A percentile compares a stretch with the other conserved stretches of the same genome.
These are phyloP conservation scores for Zymoseptoria pseudotritici DNA, from an alignment of 2,329 filamentous ascomycete genomes.

Conservation along the genomic window DNA sequence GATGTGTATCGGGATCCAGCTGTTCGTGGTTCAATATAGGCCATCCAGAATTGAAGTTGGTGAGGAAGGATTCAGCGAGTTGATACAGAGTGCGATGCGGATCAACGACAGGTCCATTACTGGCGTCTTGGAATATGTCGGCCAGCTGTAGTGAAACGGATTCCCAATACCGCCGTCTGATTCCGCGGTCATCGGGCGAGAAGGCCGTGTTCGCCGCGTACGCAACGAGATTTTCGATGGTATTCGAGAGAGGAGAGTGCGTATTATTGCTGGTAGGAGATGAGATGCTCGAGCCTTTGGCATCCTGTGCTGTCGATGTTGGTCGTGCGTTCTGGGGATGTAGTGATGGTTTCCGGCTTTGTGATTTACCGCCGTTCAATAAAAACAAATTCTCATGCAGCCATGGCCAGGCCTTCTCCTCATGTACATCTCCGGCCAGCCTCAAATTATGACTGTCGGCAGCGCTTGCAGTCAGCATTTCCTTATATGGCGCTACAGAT, in stretches of 20 bases:
- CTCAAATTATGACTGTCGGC: neutral
- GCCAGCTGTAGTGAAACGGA: conserved; percentile 10
- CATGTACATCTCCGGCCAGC: neutral
- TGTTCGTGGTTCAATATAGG: conserved; percentile 8
- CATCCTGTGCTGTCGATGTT: neutral
- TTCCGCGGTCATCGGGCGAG: conserved; percentile 4
- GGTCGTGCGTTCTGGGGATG: neutral
- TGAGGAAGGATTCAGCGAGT: conserved; percentile 8
- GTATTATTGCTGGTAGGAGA: neutral
- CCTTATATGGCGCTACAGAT: neutral
- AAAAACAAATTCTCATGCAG: neutral
- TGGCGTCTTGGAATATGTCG: conserved; percentile 3
- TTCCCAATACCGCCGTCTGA: conserved; percentile 9
- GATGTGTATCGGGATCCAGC: conserved; percentile 7
- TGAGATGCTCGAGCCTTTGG: neutral
- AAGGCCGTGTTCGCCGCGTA: conserved; percentile 12
- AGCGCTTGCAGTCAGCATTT: neutral
- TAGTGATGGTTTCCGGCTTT: neutral
- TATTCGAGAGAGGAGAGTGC: conserved; percentile 1
- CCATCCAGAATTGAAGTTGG: conserved; percentile 11
- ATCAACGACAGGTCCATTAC: neutral
- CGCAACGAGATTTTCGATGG: conserved; percentile 8
- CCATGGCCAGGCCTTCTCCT: neutral
- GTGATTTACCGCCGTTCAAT: neutral
- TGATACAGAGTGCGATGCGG: conserved; percentile 6